These are phyloP conservation scores for Phytophthora litchii DNA, from an alignment of 352 stramenopile species.

Conservation along the genomic window DNA sequence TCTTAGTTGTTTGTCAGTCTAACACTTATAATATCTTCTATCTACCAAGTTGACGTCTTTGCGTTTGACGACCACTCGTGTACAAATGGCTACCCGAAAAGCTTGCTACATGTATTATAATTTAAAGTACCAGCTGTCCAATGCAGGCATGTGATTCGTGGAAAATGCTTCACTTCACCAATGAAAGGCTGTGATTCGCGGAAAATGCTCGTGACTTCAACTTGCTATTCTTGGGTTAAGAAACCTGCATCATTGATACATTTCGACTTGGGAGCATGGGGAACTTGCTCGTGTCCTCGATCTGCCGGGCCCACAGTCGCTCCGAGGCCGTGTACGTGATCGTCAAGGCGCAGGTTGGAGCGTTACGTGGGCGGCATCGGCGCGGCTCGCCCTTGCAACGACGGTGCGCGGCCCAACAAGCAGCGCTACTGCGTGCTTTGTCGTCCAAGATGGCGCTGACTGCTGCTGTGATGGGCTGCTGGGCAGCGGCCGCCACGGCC, in stretches of 20 bases:
- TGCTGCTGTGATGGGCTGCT: constrained; percentile 29
- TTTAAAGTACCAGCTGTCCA: too few relatives aligned
- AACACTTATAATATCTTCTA: too few relatives aligned
- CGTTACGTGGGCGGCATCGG: constrained; percentile 16
- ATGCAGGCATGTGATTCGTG: too few relatives aligned
- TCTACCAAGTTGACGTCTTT: too few relatives aligned
- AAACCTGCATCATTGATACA: constrained; percentile 7
- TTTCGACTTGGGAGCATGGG: constrained; percentile 28
- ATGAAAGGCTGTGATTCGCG: constrained; percentile 18
- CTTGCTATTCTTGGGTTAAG: constrained; percentile 31
- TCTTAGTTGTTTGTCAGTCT: too few relatives aligned
- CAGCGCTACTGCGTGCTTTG: constrained; percentile 29
- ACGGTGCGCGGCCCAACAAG: constrained; percentile 34
- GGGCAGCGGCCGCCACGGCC: constrained; percentile 23
- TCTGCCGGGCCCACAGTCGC: constrained; percentile 33
- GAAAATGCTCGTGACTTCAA: constrained; percentile 30
- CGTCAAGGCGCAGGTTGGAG: constrained; percentile 27
- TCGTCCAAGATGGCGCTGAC: constrained; percentile 32
- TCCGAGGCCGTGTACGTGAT: constrained; percentile 37
- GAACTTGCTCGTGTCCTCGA: constrained; percentile 38
- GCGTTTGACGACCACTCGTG: too few relatives aligned
- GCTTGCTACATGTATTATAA: too few relatives aligned
- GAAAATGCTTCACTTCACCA: too few relatives aligned
- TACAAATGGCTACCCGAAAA: too few relatives aligned
- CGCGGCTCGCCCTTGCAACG: constrained; percentile 28